phyloP scores from a whole-genome alignment of 495 filamentous ascomycete genomes.

The Stereocaulon alpinum region DNA sequence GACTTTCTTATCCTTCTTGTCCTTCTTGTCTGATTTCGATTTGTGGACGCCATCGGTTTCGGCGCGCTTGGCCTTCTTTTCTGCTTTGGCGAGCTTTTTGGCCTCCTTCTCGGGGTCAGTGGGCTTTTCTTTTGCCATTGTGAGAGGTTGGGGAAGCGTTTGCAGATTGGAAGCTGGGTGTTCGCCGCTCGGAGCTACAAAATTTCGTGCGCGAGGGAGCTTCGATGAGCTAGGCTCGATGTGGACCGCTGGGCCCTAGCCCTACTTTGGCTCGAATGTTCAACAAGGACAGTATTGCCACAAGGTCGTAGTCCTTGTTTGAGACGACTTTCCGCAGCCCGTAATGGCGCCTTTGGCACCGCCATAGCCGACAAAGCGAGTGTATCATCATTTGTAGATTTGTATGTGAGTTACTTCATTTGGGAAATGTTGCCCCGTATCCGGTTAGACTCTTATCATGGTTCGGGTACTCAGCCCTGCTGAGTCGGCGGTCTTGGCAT shows the following conservation, averaged over 20 bases:
- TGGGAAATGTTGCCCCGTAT: too few relatives aligned
- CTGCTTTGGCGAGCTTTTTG: constrained; percentile 49
- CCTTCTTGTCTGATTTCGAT: constrained; percentile 39
- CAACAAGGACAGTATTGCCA: too few relatives aligned
- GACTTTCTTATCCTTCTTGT: constrained; percentile 29
- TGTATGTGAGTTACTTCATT: too few relatives aligned
- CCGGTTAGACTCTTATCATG: too few relatives aligned
- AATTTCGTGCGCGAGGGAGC: constrained; percentile 1
- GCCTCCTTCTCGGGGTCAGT: constrained; percentile 36
- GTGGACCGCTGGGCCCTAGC: background rate
- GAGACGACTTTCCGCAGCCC: too few relatives aligned
- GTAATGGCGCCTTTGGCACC: too few relatives aligned
- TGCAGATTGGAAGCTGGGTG: background rate
- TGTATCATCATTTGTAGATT: too few relatives aligned
- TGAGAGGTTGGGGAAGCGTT: constrained; percentile 15
- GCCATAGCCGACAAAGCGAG: too few relatives aligned
- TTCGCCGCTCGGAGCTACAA: constrained; percentile 3
- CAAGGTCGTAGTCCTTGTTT: too few relatives aligned
- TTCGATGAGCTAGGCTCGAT: constrained; percentile 1
- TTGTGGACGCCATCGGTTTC: constrained; percentile 68
- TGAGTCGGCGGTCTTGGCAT: too few relatives aligned
- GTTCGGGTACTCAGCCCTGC: too few relatives aligned
- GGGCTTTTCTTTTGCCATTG: constrained; percentile 45
- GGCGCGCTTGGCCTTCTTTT: constrained; percentile 73
- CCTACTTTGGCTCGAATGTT: background rate